Base-by-base conservation (phyloP, 176 grass and related monocot species). In the Eremochloa ophiuroides region DNA sequence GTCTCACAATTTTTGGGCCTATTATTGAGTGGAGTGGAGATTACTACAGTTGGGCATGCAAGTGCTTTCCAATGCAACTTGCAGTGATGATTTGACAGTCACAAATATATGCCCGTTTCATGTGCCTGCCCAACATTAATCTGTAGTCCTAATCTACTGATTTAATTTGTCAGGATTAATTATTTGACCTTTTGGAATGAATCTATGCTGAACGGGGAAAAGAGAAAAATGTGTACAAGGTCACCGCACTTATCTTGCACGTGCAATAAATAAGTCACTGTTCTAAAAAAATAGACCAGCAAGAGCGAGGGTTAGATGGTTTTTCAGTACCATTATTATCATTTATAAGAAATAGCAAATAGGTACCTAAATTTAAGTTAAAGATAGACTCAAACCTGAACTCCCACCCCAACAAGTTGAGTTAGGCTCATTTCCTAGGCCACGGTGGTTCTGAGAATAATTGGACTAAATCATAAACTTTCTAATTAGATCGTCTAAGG, bases 61-160 rank as follows among this genome's bases (percentile, higher is more conserved):
- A 62, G 43, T 59, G 9, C 60, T 74, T 80, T 73, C 51, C 69
- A 66, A 66, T 74, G 27, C 42, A 74, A 56, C 59, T 15, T 30
- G 26, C 17, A 25, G 35, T 74, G 10, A 68, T 74, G 15, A 75
- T 74, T 59, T 56, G 46, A 50, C 28, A 79, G 10, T 56, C 16
- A 43, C 48, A 31, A 64, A 48, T 55, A n/a, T 15, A 56, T 56
- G 11, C 62, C 66, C 35, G 33, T 79, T 63, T 55, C 68, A 79
- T 65, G 42, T 38, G 41, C 16, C 34, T 30, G 43, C 69, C 62
- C 42, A 37, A 22, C 22, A 33, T 62, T 43, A 5, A 26, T 27
- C 16, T 71, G 35, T 74, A 61, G 29, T 20, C 73, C 61, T 71
- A 47, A 33, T 53, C 2, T 48, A 27, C 29, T 74, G 22, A 74